phyloP scores from a whole-genome alignment of 306 rosid species.

The Mimosa bimucronata region DNA sequence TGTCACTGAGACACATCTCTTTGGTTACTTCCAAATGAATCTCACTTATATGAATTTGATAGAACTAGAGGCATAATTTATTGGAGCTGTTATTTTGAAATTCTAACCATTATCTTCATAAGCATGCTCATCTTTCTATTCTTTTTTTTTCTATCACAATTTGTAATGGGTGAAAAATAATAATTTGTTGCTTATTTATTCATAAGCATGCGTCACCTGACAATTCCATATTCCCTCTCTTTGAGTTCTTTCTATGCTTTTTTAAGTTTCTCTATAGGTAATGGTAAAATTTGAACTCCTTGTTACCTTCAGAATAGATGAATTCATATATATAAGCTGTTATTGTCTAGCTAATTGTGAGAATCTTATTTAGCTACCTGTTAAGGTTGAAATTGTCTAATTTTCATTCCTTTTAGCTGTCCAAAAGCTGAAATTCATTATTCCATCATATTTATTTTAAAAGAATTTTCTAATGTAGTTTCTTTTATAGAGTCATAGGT shows the following conservation, averaged over 20 bases:
- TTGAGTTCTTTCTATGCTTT: neutral
- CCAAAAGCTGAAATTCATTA: too few species aligned
- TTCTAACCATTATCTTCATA: neutral
- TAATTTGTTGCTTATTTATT: neutral
- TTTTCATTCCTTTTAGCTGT: too few species aligned
- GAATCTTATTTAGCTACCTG: too few species aligned
- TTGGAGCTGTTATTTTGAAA: neutral
- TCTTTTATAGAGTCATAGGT: too few species aligned
- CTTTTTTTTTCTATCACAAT: too few species aligned
- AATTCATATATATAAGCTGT: neutral
- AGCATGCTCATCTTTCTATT: neutral
- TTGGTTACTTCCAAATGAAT: conserved; percentile 39
- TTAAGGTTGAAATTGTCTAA: too few species aligned
- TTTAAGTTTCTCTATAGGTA: neutral
- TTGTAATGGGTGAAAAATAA: neutral
- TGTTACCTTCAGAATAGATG: conserved; percentile 12
- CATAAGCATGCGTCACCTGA: neutral
- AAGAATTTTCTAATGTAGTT: too few species aligned
- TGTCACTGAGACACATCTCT: conserved; percentile 29
- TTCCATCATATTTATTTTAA: too few species aligned
- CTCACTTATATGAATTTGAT: neutral
- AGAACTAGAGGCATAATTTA: neutral
- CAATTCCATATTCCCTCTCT: neutral
- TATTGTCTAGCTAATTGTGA: too few species aligned
- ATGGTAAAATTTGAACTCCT: conserved; percentile 1